A percentile compares a stretch with the other conserved stretches of the same genome.
Evolutionary conservation across 1,284 basidiomycete genomes (phyloP).

Genomic region (Ustilago xerochloae): DNA sequence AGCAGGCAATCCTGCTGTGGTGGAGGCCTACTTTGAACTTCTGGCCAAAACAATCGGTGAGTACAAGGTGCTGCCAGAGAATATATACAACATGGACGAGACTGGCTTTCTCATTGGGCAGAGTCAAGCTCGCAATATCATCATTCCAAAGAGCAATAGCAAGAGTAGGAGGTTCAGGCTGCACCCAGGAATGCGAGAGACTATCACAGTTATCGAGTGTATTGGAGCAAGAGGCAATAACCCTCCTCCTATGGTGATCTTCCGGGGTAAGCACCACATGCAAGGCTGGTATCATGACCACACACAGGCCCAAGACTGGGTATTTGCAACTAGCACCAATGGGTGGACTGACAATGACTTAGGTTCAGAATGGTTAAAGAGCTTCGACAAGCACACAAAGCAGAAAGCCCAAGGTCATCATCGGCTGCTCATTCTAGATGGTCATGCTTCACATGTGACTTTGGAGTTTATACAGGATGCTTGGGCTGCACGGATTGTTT

Average conservation of each 20-base stretch:
- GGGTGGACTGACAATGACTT: constrained; percentile 2
- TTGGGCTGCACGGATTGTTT: neutral
- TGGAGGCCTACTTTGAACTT: neutral
- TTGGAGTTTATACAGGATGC: neutral
- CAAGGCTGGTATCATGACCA: neutral
- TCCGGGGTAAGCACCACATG: neutral
- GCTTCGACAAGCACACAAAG: constrained; percentile 1
- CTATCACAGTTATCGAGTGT: constrained; percentile 1
- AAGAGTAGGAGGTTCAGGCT: neutral
- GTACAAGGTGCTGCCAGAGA: neutral
- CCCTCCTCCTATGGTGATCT: neutral
- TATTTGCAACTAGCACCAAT: neutral
- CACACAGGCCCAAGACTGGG: neutral
- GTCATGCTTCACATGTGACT: neutral
- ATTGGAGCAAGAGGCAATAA: neutral
- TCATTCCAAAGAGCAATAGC: neutral
- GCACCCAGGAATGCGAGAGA: constrained; percentile 2
- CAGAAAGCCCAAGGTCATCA: neutral
- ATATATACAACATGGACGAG: constrained; percentile 8
- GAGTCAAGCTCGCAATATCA: neutral
- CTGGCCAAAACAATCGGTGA: neutral
- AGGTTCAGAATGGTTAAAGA: neutral
- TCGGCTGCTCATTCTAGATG: constrained; percentile 2
- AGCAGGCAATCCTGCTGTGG: neutral
- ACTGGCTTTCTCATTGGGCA: constrained; percentile 6